Evolutionary conservation across 2,329 filamentous ascomycete species (phyloP), one percentile per base, ranked within the genome.

Genomic region (Helminthosporium solani): DNA sequence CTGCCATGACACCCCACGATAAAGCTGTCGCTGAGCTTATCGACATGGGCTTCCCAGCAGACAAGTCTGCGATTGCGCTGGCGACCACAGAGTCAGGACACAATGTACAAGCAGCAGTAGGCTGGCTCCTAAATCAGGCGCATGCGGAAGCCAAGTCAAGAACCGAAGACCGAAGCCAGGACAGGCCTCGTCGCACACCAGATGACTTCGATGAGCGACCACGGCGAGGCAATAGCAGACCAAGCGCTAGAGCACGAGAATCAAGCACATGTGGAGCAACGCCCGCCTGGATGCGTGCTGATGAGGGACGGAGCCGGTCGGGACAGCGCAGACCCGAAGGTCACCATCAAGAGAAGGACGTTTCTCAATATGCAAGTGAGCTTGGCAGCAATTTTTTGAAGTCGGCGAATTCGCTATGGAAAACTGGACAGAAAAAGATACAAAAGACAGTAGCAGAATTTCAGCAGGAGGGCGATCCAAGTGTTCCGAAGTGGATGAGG

Each of bases 401-500:
- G 68, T 94, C 91, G 2, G 94, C 94, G 2, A 95, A 95, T 56
- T 92, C 89, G 1, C 73, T 97, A 0, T 99, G 94, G 94, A 99
- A 96, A 67, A 88, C 87, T 2, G 85, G 92, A 0, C 89, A 91
- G 64, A 99, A 96, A 71, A 91, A 89, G 66, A 82, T 97, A 47
- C 90, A 95, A 61, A 90, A 94, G 70, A 92, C 90, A 3, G 88
- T 97, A 27, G 85, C 90, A 7, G 94, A 99, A 14, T 87, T 97
- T 48, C 82, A 83, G 57, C 73, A 78, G 42, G 86, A 84, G n/a
- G 76, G 78, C 20, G 90, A 96, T 62, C 78, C 87, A 2, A 88
- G 70, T 61, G 88, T 96, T 64, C 94, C 94, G 0, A 94, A 89
- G 64, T 99, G 94, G 94, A 96, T 99, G 92, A 84, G 87, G 58